Evolutionary conservation across 345 rosid genomes (phyloP), one percentile per base, ranked within the genome.

Genomic region (Citrus hindsii): DNA sequence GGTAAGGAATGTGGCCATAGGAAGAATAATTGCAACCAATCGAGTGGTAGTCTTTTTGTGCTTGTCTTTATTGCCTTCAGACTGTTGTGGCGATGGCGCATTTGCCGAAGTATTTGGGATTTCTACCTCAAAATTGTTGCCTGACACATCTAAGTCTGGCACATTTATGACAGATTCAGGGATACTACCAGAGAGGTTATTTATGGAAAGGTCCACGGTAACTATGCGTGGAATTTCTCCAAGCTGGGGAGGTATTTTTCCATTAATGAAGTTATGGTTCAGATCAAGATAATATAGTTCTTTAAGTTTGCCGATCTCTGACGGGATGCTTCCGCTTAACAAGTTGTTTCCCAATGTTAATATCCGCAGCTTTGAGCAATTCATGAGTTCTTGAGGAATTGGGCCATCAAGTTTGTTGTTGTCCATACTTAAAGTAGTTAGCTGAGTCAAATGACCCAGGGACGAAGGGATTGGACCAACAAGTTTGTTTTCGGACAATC

Each of bases 61-160:
- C 4, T 28, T 28, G 30, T 28, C 30, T 28, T 28, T 2, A 28
- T 28, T 28, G 30, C 30, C 30, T 28, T 28, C 30, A 28, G 30
- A 28, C 2, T 28, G 30, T 28, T 51, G 16, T 51, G 18, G 5
- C 7, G 56, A 0, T 51, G 56, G 6, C 56, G 1, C 1, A 51
- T 18, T 1, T 53, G 19, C 22, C 3, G 7, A 53, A 18, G 22
- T 1, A 53, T 0, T 46, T 12, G 18, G 51, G 16, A 53, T 53
- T 53, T 18, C 58, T 53, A 0, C 58, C 58, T 0, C 7, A 1
- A 53, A 19, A 53, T 18, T 18, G 2, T 18, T 53, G 22, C 22
- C 21, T 0, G 0, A 1, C 22, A 18, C 6, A 4, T 0, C 0
- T 53, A 53, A 53, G 22, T 0, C 0, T 1, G 58, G 58, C 22